Conservation (phyloP, 2,329 filamentous ascomycete genomes). For the Fusarium palustre region DNA sequence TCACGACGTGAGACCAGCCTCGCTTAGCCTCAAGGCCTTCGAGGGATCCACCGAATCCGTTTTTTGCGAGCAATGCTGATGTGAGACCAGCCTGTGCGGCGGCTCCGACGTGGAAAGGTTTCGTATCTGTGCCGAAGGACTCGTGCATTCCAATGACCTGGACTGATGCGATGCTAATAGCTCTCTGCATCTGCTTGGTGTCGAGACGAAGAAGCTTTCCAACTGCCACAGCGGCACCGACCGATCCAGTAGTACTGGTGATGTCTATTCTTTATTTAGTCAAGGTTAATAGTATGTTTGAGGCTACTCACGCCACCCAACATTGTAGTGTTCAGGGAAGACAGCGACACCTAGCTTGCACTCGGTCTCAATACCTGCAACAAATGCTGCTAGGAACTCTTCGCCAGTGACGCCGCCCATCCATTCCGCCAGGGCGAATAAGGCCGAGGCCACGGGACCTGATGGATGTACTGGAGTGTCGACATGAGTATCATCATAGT, state of each 20-base stretch:
- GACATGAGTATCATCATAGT: constrained; percentile 2
- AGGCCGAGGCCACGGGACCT: constrained; percentile 3
- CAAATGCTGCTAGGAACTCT: constrained; percentile 2
- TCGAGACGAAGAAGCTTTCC: not conserved
- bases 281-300: no score
- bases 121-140: constrained; percentile 3
- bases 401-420: not conserved
- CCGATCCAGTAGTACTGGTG: not conserved
- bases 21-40: not conserved
- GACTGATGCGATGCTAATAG: constrained; percentile 5
- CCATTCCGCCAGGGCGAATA: constrained; percentile 4
- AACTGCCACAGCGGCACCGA: constrained; percentile 5
- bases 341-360: constrained; percentile 8
- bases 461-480: constrained; percentile 11
- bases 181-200: constrained; percentile 4
- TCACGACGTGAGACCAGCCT: constrained; percentile 4
- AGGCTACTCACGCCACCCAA: constrained; percentile 4
- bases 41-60: constrained; percentile 1
- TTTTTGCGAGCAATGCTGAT: constrained; percentile 6
- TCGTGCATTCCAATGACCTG: constrained; percentile 13
- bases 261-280: not conserved
- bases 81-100: constrained; percentile 5
- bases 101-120: constrained; percentile 6
- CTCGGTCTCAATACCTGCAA: constrained; percentile 1
- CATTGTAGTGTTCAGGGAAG: constrained; percentile 3